Evolutionary conservation across 169 alveolate species (phyloP), one percentile per base, ranked within the genome.

Genomic region (Babesia ovis): DNA sequence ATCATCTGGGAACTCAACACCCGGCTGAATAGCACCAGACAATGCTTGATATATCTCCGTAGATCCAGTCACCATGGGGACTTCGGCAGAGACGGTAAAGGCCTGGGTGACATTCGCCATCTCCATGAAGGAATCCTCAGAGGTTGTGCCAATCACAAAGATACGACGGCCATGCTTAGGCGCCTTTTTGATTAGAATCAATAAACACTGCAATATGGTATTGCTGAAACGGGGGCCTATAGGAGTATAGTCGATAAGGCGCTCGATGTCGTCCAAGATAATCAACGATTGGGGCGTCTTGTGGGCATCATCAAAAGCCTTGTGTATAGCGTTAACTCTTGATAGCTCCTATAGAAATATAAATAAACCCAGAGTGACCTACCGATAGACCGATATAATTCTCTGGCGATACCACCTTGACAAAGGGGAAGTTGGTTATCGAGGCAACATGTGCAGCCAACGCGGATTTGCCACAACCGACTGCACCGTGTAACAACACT

Each of bases 301-400:
- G 89, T 98, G 98, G n/a, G 99, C 99, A 82, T 97, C 99, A 60
- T 96, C 98, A 80, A 98, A 98, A n/a, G 97, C 94, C 72, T 95
- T 96, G 61, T 92, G 95, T 42, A 98, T 91, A 42, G 94, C 90
- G 42, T 86, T 85, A 37, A 94, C 93, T 82, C 93, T 94, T 18
- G 91, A 50, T 41, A 77, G 76, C 39, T 68, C 90, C 84, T 68
- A 32, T 9, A 8, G 4, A 90, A 76, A 91, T 69, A 76, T 92
- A 76, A 89, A 84, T 81, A 64, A 77, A 85, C 90, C 25, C 20
- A 6, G 27, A 0, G 62, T 90, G 73, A 59, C 86, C 68, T 83
- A 94, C 99, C 71, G 96, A 90, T 45, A 90, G 91, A 12, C 99
- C 99, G 51, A 98, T 97, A 80, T 93, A 96, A 53, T 94, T 92